Conservation (phyloP, 1,139 yeast genomes). For the Debaryomyces coudertii region DNA sequence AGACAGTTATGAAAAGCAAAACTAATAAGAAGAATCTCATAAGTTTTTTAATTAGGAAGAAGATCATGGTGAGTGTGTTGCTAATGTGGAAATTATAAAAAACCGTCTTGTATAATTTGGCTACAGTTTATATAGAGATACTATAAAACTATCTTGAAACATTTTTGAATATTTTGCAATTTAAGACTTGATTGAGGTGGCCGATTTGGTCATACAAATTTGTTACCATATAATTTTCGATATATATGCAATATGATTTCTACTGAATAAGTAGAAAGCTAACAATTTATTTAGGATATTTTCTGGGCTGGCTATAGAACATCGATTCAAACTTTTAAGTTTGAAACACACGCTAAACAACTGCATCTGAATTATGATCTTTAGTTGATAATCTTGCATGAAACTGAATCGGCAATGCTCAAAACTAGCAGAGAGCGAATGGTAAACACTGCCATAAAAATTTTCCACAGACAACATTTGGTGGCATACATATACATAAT, state of each 20-base stretch:
- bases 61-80: conserved; percentile 3
- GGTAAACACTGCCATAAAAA: not conserved
- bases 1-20: conserved; percentile 40
- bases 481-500: too few relatives aligned
- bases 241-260: not conserved
- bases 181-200: not conserved
- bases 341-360: not conserved
- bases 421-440: not conserved
- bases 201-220: not conserved
- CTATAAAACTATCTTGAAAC: not conserved
- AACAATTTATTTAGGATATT: too few relatives aligned
- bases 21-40: conserved; percentile 20
- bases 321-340: not conserved
- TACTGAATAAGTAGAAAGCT: not conserved
- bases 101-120: not conserved
- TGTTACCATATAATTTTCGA: not conserved
- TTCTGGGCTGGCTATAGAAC: not conserved
- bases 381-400: not conserved
- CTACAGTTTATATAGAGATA: not conserved
- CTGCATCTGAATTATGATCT: not conserved
- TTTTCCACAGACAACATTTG: too few relatives aligned
- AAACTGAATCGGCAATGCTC: not conserved
- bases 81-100: not conserved
- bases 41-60: conserved; percentile 9
- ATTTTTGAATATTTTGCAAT: conserved; percentile 1